Evolutionary conservation across 805 yeast species (phyloP), one percentile per base, ranked within the genome.

Genomic region (Candida caryicola): DNA sequence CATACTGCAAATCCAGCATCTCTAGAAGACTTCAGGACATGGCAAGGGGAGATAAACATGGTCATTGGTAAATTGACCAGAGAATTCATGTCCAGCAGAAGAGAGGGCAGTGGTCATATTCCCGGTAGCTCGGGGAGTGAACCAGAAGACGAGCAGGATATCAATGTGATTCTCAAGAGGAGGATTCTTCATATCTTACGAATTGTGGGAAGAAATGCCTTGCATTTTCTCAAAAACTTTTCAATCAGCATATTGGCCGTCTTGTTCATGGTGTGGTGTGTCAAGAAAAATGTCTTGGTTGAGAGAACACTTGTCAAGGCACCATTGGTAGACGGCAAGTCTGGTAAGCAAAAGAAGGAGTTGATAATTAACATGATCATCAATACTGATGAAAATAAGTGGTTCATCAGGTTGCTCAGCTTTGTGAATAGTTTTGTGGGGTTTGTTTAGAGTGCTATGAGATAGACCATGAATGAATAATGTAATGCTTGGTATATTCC

Each of bases 21-120:
- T 12, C 32, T 50, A 36, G 70, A 64, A 29, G 80, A 74, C 29
- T 70, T 76, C 43, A 60, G 67, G 29, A 64, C 60, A 33, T 76
- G 82, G 82, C 81, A 75, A 50, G 66, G 64, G 23, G 81, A 76
- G 39, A 71, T 76, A 33, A 76, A 75, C 43, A 47, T 64, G 33
- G 61, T 77, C 5, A 58, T 77, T 37, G 65, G 62, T 42, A 66
- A 69, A 49, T 64, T 77, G 29, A 62, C 73, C 13, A 55, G 63
- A 36, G 81, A 76, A 43, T 38, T 46, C 17, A 43, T 45, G 18
- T 27, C 31, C 17, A 36, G 23, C 19, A 26, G 39, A 16, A 26
- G 37, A 6, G 31, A 33, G 4, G 21, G 36, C 12, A 17, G 27
- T 13, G 29, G 26, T 16, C 29, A 28, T 7, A 8, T 13, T 12